Percentiles rank a stretch among this genome's conserved stretches.
Conservation (phyloP, 148 eudicot genomes). For the Rhododendron mucronatum region DNA sequence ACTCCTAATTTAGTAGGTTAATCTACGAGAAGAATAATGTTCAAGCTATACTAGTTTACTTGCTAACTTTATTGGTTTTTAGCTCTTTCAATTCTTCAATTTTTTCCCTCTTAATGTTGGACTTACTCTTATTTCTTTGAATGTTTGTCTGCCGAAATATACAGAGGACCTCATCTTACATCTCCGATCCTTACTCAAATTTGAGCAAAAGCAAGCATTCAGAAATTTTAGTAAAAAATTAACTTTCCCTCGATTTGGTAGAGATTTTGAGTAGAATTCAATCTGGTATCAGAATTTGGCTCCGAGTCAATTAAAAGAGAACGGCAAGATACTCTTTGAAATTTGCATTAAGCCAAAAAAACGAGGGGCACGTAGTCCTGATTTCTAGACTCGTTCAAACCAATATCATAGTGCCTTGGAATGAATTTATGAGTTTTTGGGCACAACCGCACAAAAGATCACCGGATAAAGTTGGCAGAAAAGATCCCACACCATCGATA, state of each 20-base stretch:
- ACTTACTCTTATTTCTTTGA: no score
- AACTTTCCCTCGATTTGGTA: no score
- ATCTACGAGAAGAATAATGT: not conserved
- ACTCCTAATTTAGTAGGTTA: not conserved
- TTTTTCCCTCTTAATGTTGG: not conserved
- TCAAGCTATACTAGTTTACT: not conserved
- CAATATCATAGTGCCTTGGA: no score
- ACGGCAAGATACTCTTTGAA: no score
- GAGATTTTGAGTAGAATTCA: no score
- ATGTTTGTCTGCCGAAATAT: not conserved
- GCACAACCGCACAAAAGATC: not conserved
- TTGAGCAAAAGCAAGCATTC: no score
- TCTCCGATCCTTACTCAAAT: no score
- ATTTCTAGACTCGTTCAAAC: not conserved
- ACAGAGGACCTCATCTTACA: not conserved
- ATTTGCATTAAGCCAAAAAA: no score
- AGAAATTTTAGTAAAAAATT: no score
- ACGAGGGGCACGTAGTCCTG: no score
- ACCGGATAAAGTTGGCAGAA: not conserved
- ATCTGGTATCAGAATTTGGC: no score
- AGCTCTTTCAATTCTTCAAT: not conserved
- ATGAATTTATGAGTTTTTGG: not conserved
- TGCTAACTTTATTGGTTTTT: not conserved
- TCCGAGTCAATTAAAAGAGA: no score
- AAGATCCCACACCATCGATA: not conserved